These are phyloP conservation scores for Trichosanthes truncata DNA, from an alignment of 306 rosid species.

Conservation along the genomic window DNA sequence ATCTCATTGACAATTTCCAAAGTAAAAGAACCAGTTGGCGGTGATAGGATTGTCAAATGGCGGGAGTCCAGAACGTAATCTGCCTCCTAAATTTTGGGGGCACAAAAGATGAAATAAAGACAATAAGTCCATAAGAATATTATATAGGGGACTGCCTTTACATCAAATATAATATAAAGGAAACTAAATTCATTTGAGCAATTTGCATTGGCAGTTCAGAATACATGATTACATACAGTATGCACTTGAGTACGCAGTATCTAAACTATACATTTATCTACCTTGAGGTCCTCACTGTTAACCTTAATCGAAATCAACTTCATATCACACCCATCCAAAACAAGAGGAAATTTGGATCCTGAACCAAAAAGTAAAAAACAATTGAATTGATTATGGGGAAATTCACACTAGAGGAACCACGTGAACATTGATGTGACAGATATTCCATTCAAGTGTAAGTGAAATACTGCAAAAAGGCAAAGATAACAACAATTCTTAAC, in stretches of 20 bases:
- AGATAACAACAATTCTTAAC: not conserved
- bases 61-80: conserved; percentile 60
- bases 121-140: not conserved
- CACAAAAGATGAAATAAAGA: not conserved
- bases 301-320: conserved; percentile 54
- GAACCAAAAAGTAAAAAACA: conserved; percentile 15
- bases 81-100: conserved; percentile 38
- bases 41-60: conserved; percentile 58
- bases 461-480: not conserved
- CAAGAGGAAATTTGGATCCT: conserved; percentile 63
- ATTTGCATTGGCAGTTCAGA: not conserved
- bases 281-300: conserved; percentile 69
- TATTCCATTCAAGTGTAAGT: not conserved
- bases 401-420: not conserved
- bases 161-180: not conserved
- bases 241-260: not conserved
- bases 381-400: conserved; percentile 2
- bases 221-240: not conserved
- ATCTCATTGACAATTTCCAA: conserved; percentile 74
- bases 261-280: conserved; percentile 9
- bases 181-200: not conserved
- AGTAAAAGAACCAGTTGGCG: conserved; percentile 58
- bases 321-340: conserved; percentile 67
- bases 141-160: not conserved
- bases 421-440: not conserved